A percentile compares a stretch with the other conserved stretches of the same genome.
phyloP scores from a whole-genome alignment of 2,329 filamentous ascomycete species.

The Chalaropsis ovoidea region DNA sequence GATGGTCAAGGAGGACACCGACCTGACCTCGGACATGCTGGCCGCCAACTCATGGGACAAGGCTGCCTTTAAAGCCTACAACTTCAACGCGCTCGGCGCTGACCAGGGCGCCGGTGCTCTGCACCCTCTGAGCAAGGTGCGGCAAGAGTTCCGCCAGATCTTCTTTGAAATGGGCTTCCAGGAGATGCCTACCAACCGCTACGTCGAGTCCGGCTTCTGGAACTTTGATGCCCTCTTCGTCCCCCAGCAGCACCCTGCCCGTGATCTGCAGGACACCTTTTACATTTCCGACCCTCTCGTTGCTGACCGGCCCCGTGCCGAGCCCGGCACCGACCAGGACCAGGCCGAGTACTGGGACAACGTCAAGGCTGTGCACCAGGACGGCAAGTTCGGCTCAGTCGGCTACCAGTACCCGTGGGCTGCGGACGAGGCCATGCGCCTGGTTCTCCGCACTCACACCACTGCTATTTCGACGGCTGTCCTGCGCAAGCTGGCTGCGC shows the following conservation, averaged over 20 bases:
- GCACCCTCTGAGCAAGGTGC: slow-evolving; percentile 81
- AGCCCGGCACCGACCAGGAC: slow-evolving; percentile 43
- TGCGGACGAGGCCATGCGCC: slow-evolving; percentile 70
- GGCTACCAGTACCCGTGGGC: slow-evolving; percentile 95
- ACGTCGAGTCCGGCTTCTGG: slow-evolving; percentile 96
- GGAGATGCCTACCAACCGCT: slow-evolving; percentile 92
- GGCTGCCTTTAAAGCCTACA: slow-evolving; percentile 68
- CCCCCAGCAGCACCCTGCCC: slow-evolving; percentile 92
- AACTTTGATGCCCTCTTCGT: slow-evolving; percentile 97
- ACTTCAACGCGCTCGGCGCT: slow-evolving; percentile 61
- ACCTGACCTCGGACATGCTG: slow-evolving; percentile 90
- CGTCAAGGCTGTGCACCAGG: slow-evolving; percentile 75
- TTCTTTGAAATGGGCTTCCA: slow-evolving; percentile 99
- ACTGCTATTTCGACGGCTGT: slow-evolving; percentile 86
- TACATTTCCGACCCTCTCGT: slow-evolving; percentile 83
- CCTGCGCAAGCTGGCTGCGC: slow-evolving; percentile 76
- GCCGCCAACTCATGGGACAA: slow-evolving; percentile 82
- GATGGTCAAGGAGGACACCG: slow-evolving; percentile 86
- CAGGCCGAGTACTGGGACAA: slow-evolving; percentile 76
- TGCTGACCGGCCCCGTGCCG: slow-evolving; percentile 57
- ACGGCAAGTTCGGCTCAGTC: slow-evolving; percentile 86
- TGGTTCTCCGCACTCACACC: slow-evolving; percentile 92
- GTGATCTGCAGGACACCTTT: slow-evolving; percentile 96
- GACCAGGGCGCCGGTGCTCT: slow-evolving; percentile 52
- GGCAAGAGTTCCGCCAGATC: slow-evolving; percentile 89